Percentiles rank a stretch among this genome's conserved stretches.
phyloP scores from a whole-genome alignment of 441 rosid genomes.

The Populus hybrid region DNA sequence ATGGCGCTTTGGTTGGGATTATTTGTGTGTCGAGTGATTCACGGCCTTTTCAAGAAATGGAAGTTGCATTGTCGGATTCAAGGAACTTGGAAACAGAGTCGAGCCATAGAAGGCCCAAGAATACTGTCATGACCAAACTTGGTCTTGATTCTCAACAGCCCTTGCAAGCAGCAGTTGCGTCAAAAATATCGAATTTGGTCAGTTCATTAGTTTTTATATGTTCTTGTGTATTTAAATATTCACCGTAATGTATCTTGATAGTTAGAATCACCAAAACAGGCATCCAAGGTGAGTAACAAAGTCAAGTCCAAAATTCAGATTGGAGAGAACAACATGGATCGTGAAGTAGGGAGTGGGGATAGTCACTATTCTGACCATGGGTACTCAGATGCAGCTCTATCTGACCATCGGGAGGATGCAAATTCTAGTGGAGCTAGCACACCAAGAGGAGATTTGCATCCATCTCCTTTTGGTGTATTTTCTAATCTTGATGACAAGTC shows the following conservation, averaged over 20 bases:
- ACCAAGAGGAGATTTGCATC: conserved; percentile 69
- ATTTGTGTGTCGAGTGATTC: conserved; percentile 67
- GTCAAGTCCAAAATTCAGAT: conserved; percentile 71
- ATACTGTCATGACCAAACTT: conserved; percentile 60
- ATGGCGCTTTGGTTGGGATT: conserved; percentile 66
- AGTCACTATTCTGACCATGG: conserved; percentile 65
- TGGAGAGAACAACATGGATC: conserved; percentile 45
- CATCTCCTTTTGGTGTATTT: conserved; percentile 58
- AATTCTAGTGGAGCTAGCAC: conserved; percentile 87
- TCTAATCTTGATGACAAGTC: conserved; percentile 51
- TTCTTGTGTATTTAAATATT: conserved; percentile 15
- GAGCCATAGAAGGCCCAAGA: conserved; percentile 45
- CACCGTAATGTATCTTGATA: conserved; percentile 28
- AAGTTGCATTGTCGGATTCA: conserved; percentile 26
- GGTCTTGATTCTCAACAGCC: conserved; percentile 94
- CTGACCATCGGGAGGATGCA: conserved; percentile 75
- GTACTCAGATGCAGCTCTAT: conserved; percentile 42
- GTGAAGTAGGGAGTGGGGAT: conserved; percentile 80
- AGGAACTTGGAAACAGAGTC: conserved; percentile 45
- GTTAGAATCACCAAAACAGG: conserved; percentile 43
- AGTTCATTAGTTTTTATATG: conserved; percentile 30
- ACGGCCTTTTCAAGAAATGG: conserved; percentile 41
- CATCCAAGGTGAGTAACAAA: conserved; percentile 78
- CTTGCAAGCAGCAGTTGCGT: conserved; percentile 75
- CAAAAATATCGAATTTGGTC: conserved; percentile 86